Percentiles rank a stretch among this genome's conserved stretches.
Evolutionary conservation across 805 yeast species (phyloP).

Genomic region (Cyberlindnera veronae): DNA sequence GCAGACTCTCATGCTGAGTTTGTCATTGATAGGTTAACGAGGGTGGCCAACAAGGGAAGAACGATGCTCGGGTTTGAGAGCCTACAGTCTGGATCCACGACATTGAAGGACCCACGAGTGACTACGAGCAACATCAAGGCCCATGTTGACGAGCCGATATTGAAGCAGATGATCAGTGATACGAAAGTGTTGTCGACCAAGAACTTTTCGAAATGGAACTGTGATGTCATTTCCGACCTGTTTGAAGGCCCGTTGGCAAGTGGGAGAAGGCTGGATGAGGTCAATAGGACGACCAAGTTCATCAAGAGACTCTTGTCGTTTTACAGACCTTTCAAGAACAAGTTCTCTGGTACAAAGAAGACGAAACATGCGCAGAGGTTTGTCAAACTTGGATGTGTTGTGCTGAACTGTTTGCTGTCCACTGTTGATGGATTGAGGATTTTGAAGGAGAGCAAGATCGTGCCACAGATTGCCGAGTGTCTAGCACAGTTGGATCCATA

Average conservation of each 20-base stretch:
- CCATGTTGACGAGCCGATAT: constrained; percentile 54
- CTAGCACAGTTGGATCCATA: constrained; percentile 79
- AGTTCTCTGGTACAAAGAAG: constrained; percentile 58
- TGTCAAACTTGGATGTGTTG: constrained; percentile 69
- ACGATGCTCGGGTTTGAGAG: constrained; percentile 33
- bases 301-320: constrained; percentile 81
- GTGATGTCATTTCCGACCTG: constrained; percentile 70
- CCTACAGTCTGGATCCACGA: constrained; percentile 21
- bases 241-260: constrained; percentile 79
- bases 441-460: constrained; percentile 65
- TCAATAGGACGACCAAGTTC: constrained; percentile 75
- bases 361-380: constrained; percentile 52
- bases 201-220: constrained; percentile 81
- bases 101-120: constrained; percentile 25
- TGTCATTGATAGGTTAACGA: constrained; percentile 44
- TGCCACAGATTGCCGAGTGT: constrained; percentile 88
- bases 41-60: constrained; percentile 37
- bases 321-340: constrained; percentile 84
- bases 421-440: constrained; percentile 64
- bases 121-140: constrained; percentile 11
- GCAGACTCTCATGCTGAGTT: constrained; percentile 33
- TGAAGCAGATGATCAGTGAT: constrained; percentile 61
- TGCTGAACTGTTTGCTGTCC: constrained; percentile 61
- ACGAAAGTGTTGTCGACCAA: constrained; percentile 76
- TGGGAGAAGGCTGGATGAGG: constrained; percentile 72